Evolutionary conservation across 345 rosid genomes (phyloP).

Genomic region (Linum usitatissimum): DNA sequence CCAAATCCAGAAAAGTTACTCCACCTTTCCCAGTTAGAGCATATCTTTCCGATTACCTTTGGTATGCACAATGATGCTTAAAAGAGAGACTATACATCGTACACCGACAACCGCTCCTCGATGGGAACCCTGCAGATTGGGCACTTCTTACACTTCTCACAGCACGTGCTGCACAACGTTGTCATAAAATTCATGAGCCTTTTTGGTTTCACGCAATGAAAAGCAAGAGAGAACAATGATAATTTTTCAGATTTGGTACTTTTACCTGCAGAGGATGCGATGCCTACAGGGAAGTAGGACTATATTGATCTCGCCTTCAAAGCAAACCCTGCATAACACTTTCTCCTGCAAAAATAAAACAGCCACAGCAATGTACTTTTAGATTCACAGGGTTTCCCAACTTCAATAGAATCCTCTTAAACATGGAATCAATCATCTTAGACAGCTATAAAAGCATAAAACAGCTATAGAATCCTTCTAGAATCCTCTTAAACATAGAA

Average conservation of each 20-base stretch:
- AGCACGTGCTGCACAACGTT: slow-evolving; percentile 59
- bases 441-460: not conserved
- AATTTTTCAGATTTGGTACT: not conserved
- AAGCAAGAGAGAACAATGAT: not conserved
- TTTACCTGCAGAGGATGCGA: slow-evolving; percentile 84
- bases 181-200: slow-evolving; percentile 11
- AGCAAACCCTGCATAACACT: slow-evolving; percentile 86
- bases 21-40: slow-evolving; percentile 2
- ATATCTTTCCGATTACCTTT: not conserved
- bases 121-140: slow-evolving; percentile 73
- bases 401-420: too few relatives aligned
- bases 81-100: slow-evolving; percentile 51
- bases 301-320: slow-evolving; percentile 74
- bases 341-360: slow-evolving; percentile 53
- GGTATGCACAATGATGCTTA: slow-evolving; percentile 1
- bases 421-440: not conserved
- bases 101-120: slow-evolving; percentile 75
- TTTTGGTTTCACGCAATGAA: not conserved
- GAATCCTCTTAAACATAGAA: too few relatives aligned
- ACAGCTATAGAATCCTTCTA: not conserved
- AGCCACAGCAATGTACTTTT: not conserved
- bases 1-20: too few relatives aligned
- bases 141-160: slow-evolving; percentile 81
- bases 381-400: too few relatives aligned
- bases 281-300: slow-evolving; percentile 95